phyloP scores from a whole-genome alignment of 139 green algal species.

The Chlorella sp. region DNA sequence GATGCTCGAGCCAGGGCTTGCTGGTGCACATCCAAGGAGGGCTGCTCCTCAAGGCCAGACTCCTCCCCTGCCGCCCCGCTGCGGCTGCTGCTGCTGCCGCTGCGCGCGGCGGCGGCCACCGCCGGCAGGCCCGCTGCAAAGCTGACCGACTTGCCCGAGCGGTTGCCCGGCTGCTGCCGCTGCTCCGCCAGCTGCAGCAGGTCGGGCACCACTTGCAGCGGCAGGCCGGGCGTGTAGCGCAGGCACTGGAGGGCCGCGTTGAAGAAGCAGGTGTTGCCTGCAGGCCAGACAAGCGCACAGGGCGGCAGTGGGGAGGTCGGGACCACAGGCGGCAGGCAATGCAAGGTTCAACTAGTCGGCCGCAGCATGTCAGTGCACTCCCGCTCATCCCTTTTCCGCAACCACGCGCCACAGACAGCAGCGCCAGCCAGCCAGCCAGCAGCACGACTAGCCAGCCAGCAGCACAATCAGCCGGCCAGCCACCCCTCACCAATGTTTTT shows the following conservation, averaged over 20 bases:
- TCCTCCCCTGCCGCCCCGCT: background rate
- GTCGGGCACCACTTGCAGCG: slow-evolving; percentile 46
- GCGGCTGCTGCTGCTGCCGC: background rate
- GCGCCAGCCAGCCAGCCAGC: background rate
- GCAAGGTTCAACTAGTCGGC: too few relatives aligned
- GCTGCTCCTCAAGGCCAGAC: background rate
- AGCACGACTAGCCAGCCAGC: background rate
- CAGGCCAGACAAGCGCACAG: background rate
- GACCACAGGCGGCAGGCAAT: background rate
- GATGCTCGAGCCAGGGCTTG: slow-evolving; percentile 12
- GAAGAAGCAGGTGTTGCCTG: slow-evolving; percentile 74
- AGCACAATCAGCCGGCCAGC: background rate
- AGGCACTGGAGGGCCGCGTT: slow-evolving; percentile 72
- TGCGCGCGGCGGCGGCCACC: background rate
- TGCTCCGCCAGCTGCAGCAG: slow-evolving; percentile 27
- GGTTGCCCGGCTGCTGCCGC: background rate
- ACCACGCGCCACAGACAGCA: background rate
- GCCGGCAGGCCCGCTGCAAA: too few relatives aligned
- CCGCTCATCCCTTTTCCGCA: too few relatives aligned
- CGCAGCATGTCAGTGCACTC: too few relatives aligned
- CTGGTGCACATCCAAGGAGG: slow-evolving; percentile 7
- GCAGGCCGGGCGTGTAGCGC: slow-evolving; percentile 52
- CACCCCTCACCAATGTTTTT: slow-evolving; percentile 41
- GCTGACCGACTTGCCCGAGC: too few relatives aligned
- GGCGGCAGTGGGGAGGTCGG: background rate